phyloP scores from a whole-genome alignment of 176 grass and related monocot species.

The Pontederia paniculata region DNA sequence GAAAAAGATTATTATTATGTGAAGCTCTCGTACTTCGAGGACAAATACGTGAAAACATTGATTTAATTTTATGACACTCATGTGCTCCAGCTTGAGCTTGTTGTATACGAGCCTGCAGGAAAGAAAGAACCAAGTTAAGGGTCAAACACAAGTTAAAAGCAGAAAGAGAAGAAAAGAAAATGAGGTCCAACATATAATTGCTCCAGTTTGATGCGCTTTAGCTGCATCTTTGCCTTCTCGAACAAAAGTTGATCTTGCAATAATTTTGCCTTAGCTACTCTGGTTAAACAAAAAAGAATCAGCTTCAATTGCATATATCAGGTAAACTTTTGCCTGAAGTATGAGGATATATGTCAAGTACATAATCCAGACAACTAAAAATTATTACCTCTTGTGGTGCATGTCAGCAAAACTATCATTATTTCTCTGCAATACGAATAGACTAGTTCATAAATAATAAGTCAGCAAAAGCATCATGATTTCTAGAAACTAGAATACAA shows the following conservation, averaged over 20 bases:
- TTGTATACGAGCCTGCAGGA: constrained; percentile 46
- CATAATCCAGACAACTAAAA: constrained; percentile 10
- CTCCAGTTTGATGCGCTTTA: constrained; percentile 56
- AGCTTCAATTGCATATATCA: constrained; percentile 1
- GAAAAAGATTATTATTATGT: constrained; percentile 23
- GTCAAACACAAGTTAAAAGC: constrained; percentile 13
- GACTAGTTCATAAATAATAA: constrained; percentile 10
- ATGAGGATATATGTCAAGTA: constrained; percentile 4
- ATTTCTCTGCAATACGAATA: constrained; percentile 45
- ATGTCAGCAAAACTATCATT: constrained; percentile 25
- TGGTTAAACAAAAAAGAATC: constrained; percentile 15
- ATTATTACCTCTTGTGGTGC: constrained; percentile 39
- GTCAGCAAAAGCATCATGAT: constrained; percentile 1
- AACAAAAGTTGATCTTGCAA: constrained; percentile 61
- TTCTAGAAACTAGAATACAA: too few relatives aligned
- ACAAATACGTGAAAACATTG: constrained; percentile 38
- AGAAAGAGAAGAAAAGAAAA: constrained; percentile 20
- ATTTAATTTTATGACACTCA: constrained; percentile 63
- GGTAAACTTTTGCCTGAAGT: not conserved
- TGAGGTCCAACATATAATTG: constrained; percentile 44
- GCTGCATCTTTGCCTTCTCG: constrained; percentile 57
- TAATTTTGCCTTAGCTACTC: constrained; percentile 48
- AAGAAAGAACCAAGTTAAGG: constrained; percentile 20
- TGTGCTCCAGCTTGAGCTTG: constrained; percentile 27
- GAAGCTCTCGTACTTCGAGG: constrained; percentile 12